Conservation (phyloP, 352 stramenopile genomes). For the Pythium aquatile region DNA sequence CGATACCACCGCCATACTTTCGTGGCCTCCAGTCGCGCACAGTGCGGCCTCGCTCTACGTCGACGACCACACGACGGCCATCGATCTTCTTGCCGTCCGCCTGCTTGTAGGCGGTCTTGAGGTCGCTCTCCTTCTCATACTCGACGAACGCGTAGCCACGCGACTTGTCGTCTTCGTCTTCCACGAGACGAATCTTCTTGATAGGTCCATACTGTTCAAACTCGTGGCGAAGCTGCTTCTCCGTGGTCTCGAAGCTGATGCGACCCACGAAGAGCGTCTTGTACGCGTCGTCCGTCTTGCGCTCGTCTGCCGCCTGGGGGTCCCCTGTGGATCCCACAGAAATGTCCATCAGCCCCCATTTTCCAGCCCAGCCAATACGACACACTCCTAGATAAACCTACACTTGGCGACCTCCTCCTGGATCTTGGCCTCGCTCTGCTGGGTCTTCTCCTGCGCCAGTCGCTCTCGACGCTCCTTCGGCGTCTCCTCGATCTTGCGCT, state of each 20-base stretch:
- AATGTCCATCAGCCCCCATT: conserved; percentile 3
- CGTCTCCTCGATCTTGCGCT: conserved; percentile 64
- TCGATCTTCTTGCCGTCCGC: conserved; percentile 96
- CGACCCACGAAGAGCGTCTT: conserved; percentile 98
- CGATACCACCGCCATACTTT: conserved; percentile 94
- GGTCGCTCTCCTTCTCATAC: conserved; percentile 96
- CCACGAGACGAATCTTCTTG: conserved; percentile 87
- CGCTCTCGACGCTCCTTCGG: conserved; percentile 75
- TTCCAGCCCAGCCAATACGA: too few species aligned
- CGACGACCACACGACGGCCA: conserved; percentile 94
- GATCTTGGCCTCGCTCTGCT: conserved; percentile 63
- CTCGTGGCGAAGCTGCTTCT: conserved; percentile 96
- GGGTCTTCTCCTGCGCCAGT: conserved; percentile 54
- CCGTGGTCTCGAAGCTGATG: conserved; percentile 97
- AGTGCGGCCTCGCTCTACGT: conserved; percentile 97
- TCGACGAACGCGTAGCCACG: conserved; percentile 98
- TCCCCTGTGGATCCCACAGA: conserved; percentile 38
- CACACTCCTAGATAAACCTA: conserved; percentile 13
- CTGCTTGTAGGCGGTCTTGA: conserved; percentile 95
- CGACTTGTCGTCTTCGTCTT: conserved; percentile 89
- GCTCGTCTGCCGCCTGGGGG: conserved; percentile 51
- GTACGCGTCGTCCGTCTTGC: conserved; percentile 91
- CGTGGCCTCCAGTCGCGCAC: conserved; percentile 96
- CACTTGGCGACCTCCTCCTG: conserved; percentile 60
- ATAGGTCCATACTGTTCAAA: conserved; percentile 95